phyloP scores from a whole-genome alignment of 2,329 filamentous ascomycete genomes.

The Aspergillus sp. region DNA sequence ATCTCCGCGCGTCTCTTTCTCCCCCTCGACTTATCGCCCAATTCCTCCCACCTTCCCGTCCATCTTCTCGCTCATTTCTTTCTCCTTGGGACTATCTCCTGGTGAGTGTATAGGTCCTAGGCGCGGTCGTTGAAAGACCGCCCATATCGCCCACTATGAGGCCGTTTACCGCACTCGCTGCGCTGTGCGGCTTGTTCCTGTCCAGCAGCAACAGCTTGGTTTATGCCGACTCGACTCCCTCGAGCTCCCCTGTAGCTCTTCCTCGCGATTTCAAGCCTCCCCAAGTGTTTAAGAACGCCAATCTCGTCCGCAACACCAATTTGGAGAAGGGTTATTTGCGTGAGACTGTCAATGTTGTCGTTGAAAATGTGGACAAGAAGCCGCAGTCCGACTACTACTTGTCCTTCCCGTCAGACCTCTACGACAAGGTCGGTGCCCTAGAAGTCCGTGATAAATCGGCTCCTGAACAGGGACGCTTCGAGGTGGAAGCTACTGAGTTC shows the following conservation, averaged over 20 bases:
- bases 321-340: slow-evolving; percentile 89
- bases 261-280: slow-evolving; percentile 71
- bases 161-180: slow-evolving; percentile 39
- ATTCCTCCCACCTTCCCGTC: slow-evolving; percentile 6
- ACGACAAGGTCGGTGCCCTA: slow-evolving; percentile 77
- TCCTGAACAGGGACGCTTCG: slow-evolving; percentile 65
- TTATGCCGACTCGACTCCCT: slow-evolving; percentile 34
- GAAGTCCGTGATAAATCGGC: slow-evolving; percentile 94
- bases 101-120: slow-evolving; percentile 23
- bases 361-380: slow-evolving; percentile 80
- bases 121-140: slow-evolving; percentile 31
- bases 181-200: slow-evolving; percentile 39
- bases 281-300: slow-evolving; percentile 90
- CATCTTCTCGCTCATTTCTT: slow-evolving; percentile 14
- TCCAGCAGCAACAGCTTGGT: slow-evolving; percentile 37
- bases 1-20: slow-evolving; percentile 29
- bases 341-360: slow-evolving; percentile 89
- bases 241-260: slow-evolving; percentile 38
- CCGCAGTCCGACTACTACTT: slow-evolving; percentile 90
- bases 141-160: slow-evolving; percentile 41
- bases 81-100: slow-evolving; percentile 20
- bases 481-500: slow-evolving; percentile 67
- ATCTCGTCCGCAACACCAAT: slow-evolving; percentile 86
- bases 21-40: background rate
- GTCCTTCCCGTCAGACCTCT: slow-evolving; percentile 75